Conservation (phyloP, 2,329 filamentous ascomycete genomes). For the Colletotrichum musicola region DNA sequence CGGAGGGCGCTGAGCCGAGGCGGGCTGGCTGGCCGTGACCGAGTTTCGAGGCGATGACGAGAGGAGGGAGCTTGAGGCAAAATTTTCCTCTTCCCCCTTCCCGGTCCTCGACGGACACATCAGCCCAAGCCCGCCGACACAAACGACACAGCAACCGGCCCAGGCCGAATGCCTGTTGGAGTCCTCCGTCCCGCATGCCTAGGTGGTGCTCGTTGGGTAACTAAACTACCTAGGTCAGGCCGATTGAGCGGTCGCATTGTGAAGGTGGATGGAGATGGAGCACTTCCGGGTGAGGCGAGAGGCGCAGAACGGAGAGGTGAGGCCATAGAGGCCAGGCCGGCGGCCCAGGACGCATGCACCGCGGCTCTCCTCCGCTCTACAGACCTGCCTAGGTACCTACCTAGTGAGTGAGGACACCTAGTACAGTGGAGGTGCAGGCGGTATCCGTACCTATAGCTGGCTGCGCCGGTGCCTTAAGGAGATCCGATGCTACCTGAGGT, state of each 20-base stretch:
- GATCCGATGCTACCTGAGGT: constrained; percentile 34
- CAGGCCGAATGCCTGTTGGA: constrained; percentile 31
- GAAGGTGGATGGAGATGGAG: constrained; percentile 2
- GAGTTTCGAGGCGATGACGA: constrained; percentile 12
- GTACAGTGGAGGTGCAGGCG: too few relatives aligned
- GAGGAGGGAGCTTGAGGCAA: constrained; percentile 15
- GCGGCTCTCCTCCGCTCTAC: neutral
- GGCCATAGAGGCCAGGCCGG: constrained; percentile 11
- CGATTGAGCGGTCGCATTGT: neutral
- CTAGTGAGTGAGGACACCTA: too few relatives aligned
- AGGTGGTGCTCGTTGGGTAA: too few relatives aligned
- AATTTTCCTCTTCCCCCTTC: neutral
- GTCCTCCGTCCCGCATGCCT: constrained; percentile 24
- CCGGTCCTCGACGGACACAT: neutral
- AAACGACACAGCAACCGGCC: neutral
- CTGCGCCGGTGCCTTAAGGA: constrained; percentile 13
- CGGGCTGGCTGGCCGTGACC: neutral
- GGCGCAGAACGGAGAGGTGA: constrained; percentile 6
- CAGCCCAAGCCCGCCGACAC: neutral
- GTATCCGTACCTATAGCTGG: constrained; percentile 2
- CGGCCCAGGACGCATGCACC: constrained; percentile 35
- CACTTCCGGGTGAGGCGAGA: constrained; percentile 32
- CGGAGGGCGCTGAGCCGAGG: constrained; percentile 13
- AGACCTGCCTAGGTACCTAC: too few relatives aligned
- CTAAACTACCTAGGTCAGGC: too few relatives aligned